Base-by-base conservation (phyloP, 2,329 filamentous ascomycete species). In the Rugonectria rugulosa region DNA sequence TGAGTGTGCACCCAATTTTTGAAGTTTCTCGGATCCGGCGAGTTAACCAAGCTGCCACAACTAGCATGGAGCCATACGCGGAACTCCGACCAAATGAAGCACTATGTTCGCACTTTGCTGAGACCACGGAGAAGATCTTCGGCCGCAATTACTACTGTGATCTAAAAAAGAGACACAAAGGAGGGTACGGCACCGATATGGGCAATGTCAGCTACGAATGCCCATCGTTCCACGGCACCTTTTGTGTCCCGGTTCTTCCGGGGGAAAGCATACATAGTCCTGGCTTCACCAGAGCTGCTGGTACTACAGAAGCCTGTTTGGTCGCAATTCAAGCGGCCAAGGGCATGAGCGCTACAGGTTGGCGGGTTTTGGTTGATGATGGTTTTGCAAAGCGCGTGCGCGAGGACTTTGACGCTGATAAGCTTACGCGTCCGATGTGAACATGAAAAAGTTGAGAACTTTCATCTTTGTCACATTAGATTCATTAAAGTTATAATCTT, bases 201-300 rank as follows among this genome's bases (percentile, higher is more conserved):
- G 45, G 45, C 4, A 51, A 51, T 27, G 45, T 49, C 5, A 40
- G 45, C 15, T 49, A 49, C 10, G 45, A 49, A 32, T 49, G 45
- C 14, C 45, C 45, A 9, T 49, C 45, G 12, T 49, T 49, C 15
- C 45, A 49, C 17, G 45, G 23, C 11, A 41, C 4, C 9, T 49
- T 40, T 19, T 27, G 15, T 14, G 17, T 49, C 15, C 45, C 34
- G 12, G 45, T 41, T 14, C 45, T 38, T 10, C 34, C 45, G 9
- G 45, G 45, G 32, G 45, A 49, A 10, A 49, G 8, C 45, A 41
- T 49, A 23, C 45, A 49, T 40, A 11, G 23, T 6, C 45, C 45
- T 5, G 24, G 45, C 4, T 49, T 49, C 26, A 17, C 14, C 8
- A 21, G 20, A 5, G 45, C 45, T 2, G 34, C 45, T 31, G 36